Percentiles rank a stretch among this genome's conserved stretches.
Conservation (phyloP, 257 asterid genomes). For the Cordia subcordata region DNA sequence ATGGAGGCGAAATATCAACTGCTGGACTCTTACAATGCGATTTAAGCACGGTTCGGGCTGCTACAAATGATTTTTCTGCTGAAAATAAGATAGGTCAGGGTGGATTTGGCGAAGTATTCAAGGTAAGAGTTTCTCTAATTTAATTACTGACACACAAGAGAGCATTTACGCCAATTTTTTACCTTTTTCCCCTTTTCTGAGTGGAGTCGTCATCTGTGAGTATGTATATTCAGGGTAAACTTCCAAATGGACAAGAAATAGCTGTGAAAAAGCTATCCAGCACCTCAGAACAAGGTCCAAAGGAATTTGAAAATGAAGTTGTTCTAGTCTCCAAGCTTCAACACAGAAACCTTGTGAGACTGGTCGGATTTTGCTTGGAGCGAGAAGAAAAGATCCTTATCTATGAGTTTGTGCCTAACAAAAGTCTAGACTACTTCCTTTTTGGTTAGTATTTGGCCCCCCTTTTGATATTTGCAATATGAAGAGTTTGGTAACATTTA, state of each 20-base stretch:
- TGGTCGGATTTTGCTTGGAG: conserved; percentile 23
- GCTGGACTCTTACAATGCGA: conserved; percentile 9
- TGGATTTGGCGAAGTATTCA: conserved; percentile 19
- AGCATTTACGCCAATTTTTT: too few relatives aligned
- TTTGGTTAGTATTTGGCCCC: conserved; percentile 15
- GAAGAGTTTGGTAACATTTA: too few relatives aligned
- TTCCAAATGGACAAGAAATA: conserved; percentile 7
- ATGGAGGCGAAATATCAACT: not conserved
- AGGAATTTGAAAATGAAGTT: conserved; percentile 25
- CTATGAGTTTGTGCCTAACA: conserved; percentile 25
- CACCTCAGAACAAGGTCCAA: conserved; percentile 21
- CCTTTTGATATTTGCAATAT: not conserved
- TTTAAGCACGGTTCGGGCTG: conserved; percentile 1
- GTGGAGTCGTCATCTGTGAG: not conserved
- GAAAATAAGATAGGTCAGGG: conserved; percentile 12
- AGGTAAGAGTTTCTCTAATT: not conserved
- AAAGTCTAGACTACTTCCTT: conserved; percentile 23
- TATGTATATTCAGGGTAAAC: conserved; percentile 11
- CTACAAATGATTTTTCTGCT: conserved; percentile 13
- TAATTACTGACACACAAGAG: not conserved
- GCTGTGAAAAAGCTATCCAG: conserved; percentile 24
- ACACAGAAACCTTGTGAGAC: conserved; percentile 23
- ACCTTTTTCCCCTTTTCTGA: not conserved
- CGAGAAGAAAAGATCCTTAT: conserved; percentile 25
- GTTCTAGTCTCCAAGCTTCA: conserved; percentile 23